Evolutionary conservation across 2,329 filamentous ascomycete genomes (phyloP).

Genomic region (Pseudogymnoascus sp.): DNA sequence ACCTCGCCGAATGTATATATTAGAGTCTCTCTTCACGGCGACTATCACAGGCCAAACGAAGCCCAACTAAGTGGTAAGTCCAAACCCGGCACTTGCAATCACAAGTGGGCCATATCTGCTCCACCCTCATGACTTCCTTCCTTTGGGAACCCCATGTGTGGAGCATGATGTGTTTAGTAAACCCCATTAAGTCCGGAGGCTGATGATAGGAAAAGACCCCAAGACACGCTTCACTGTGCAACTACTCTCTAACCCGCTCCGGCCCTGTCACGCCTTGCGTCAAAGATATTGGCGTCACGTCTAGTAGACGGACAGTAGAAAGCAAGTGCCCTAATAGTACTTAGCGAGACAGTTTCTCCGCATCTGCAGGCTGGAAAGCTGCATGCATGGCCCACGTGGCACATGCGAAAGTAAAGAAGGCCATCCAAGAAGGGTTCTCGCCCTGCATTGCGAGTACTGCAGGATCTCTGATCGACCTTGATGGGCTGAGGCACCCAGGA

Average conservation of each 20-base stretch:
- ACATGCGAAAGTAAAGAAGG: conserved; percentile 1
- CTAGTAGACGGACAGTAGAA: not conserved
- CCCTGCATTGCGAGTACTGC: not conserved
- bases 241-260: not conserved
- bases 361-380: not conserved
- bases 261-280: not conserved
- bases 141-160: not conserved
- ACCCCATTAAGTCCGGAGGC: not conserved
- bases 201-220: not conserved
- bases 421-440: not conserved
- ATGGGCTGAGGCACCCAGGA: not conserved
- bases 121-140: not conserved
- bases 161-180: not conserved
- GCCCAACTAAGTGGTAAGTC: not conserved
- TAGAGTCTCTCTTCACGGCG: not conserved
- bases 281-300: not conserved
- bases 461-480: not conserved
- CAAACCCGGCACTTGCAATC: conserved; percentile 1
- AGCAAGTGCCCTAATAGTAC: not conserved
- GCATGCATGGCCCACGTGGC: conserved; percentile 4
- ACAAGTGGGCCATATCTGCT: conserved; percentile 5
- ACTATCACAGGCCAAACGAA: not conserved
- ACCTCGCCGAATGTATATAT: not conserved
- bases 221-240: not conserved
- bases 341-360: not conserved